Base-by-base conservation (phyloP, 2,329 filamentous ascomycete species). In the Aureobasidium sp. region DNA sequence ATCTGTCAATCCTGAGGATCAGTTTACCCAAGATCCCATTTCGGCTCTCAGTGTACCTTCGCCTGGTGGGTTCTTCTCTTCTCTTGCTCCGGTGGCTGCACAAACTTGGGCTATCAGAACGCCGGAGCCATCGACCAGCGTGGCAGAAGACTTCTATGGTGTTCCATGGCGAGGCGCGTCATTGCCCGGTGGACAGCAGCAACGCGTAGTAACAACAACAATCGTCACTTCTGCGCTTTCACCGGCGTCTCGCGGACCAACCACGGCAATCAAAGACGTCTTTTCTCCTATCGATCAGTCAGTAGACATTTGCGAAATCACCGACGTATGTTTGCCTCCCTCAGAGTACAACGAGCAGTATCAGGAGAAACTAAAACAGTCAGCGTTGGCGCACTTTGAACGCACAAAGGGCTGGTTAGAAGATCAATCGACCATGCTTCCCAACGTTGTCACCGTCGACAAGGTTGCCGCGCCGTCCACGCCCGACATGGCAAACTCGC, bases 101-200 rank as follows among this genome's bases (percentile, higher is more conserved):
- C 86, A 87, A 70, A 94, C 92, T 14, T 97, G 93, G 93, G 86
- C 90, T 69, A 77, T 87, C 29, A 70, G 72, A 15, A 74, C 75
- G 12, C 72, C 73, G 3, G 85, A 85, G 0, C 91, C 91, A 1
- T 93, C 90, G 0, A 96, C 93, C 1, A 90, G 91, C 34, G 91
- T 88, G n/a, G 93, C 93, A 11, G 90, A 96, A 72, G 85, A 88
- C 65, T 97, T 97, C 70, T 97, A 97, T 76, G 87, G 88, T 65
- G 82, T 88, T 31, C 91, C 92, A 3, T 97, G 91, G 87, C 68
- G 63, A 29, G 17, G 27, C 27, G 52, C 49, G 27, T 41, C 57
- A 3, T 55, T 39, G 39, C n/a, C 51, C 74, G 76, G 17, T 71
- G 77, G 7, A 71, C 87, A 29, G 14, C 45, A 48, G 3, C 45